Base-by-base conservation (phyloP, 345 rosid genomes). In the Sonneratia alba region DNA sequence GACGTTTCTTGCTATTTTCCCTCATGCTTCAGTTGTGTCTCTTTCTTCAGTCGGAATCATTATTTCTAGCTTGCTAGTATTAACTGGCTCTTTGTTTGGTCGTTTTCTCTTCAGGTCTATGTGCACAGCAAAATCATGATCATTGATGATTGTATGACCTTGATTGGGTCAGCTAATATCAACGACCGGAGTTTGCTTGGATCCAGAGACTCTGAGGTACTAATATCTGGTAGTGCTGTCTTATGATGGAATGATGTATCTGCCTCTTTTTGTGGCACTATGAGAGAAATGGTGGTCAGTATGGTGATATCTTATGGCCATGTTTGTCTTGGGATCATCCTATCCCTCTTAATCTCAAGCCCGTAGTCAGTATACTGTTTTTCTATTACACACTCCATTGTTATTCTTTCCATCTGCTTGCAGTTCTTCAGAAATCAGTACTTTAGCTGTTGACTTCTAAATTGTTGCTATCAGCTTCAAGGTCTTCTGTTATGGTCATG, bases 141-240 rank as follows among this genome's bases (percentile, higher is more conserved):
- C 72, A 68, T 92, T 66, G 99, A 92, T 79, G 99, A 95, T 79
- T 76, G 79, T 70, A 78, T 82, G 38, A 76, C 89, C 27, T 76
- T 95, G 80, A 78, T 95, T 78, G 98, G 99, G 76, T 92, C 99
- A 66, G 97, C 99, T 72, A 95, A 92, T 75, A 90, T 95, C 66
- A 95, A 95, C 67, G 99, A 95, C 64, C 81, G 99, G 74, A 95
- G 99, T 84, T 85, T 95, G 75, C 98, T 95, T 56, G 99, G 99
- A 72, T 92, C 99, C 49, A 87, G 99, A 73, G 99, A 95, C 81
- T 95, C 98, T n/a, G 99, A 95, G 99, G 99, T 95, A 83, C 74
- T 21, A 70, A 71, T 65, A 63, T 55, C 47, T 69, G 49, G 42
- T 21, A 36, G 76, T 69, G 24, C 71, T 66, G 72, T 62, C 14